These are phyloP conservation scores for Chaetomiaceae sp. DNA, from an alignment of 2,329 filamentous ascomycete genomes.

Conservation along the genomic window DNA sequence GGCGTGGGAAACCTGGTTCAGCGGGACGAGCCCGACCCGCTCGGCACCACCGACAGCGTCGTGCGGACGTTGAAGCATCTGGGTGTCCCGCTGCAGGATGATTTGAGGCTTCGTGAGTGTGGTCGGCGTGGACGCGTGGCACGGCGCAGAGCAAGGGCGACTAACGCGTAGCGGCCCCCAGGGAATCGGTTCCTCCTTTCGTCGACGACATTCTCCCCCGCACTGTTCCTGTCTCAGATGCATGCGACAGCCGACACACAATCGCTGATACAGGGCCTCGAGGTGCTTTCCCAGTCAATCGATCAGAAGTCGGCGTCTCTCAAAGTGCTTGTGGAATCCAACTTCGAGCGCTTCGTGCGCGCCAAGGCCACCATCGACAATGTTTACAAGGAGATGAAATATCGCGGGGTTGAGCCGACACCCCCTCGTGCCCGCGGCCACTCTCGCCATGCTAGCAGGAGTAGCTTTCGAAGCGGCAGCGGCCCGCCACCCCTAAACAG, in stretches of 20 bases:
- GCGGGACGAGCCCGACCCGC: conserved; percentile 84
- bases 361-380: conserved; percentile 98
- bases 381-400: conserved; percentile 98
- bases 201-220: conserved; percentile 90
- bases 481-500: conserved; percentile 32
- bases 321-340: conserved; percentile 93
- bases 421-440: conserved; percentile 43
- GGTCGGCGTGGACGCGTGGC: neutral
- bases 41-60: conserved; percentile 84
- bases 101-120: conserved; percentile 63
- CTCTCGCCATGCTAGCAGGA: conserved; percentile 62
- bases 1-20: conserved; percentile 74
- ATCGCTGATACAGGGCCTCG: conserved; percentile 71
- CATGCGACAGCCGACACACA: conserved; percentile 82
- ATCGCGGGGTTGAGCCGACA: conserved; percentile 50
- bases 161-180: conserved; percentile 30
- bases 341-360: conserved; percentile 96
- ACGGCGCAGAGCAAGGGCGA: neutral
- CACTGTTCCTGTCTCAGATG: conserved; percentile 85
- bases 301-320: conserved; percentile 96
- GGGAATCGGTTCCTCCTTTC: conserved; percentile 92
- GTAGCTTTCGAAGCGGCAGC: conserved; percentile 53
- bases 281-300: conserved; percentile 83
- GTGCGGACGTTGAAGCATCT: conserved; percentile 69
- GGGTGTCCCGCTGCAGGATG: conserved; percentile 78